These are phyloP conservation scores for Phalaenopsis hybrid DNA, from an alignment of 116 monocot species.

Conservation along the genomic window DNA sequence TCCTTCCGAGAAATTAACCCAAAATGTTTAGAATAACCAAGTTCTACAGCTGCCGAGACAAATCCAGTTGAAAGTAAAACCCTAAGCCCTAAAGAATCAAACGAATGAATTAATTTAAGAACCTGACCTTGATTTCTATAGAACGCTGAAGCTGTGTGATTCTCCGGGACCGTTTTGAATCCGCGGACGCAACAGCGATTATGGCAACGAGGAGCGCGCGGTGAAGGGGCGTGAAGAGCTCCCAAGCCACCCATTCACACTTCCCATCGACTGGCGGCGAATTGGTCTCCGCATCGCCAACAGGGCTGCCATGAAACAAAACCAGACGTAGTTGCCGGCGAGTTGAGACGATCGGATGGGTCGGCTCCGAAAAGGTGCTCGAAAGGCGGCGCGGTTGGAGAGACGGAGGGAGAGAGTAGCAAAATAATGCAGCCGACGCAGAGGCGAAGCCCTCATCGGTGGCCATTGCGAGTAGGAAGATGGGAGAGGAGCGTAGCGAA, in stretches of 20 bases:
- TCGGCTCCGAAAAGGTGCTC: constrained; percentile 18
- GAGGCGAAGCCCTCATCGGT: constrained; percentile 10
- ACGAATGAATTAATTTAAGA: not conserved
- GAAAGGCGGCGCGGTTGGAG: constrained; percentile 14
- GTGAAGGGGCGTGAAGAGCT: constrained; percentile 72
- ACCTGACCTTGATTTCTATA: constrained; percentile 47
- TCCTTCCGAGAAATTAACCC: too few species aligned
- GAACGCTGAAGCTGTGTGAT: constrained; percentile 52
- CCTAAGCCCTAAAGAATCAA: not conserved
- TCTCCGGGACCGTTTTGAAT: constrained; percentile 23
- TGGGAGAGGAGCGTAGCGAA: not conserved
- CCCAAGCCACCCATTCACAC: constrained; percentile 61
- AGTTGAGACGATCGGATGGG: constrained; percentile 13
- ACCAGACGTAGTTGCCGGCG: constrained; percentile 40
- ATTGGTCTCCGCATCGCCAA: constrained; percentile 48
- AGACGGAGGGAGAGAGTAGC: constrained; percentile 14
- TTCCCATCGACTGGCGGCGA: constrained; percentile 31
- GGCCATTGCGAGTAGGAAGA: constrained; percentile 11
- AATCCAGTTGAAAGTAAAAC: not conserved
- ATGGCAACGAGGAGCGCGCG: constrained; percentile 65
- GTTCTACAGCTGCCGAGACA: too few species aligned
- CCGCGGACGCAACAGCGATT: constrained; percentile 37
- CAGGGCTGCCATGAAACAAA: constrained; percentile 50
- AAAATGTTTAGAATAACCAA: too few species aligned
- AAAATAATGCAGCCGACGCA: constrained; percentile 7